Percentiles rank a stretch among this genome's conserved stretches.
These are phyloP conservation scores for Parascedosporium putredinis DNA, from an alignment of 2,329 filamentous ascomycete species.

Conservation along the genomic window DNA sequence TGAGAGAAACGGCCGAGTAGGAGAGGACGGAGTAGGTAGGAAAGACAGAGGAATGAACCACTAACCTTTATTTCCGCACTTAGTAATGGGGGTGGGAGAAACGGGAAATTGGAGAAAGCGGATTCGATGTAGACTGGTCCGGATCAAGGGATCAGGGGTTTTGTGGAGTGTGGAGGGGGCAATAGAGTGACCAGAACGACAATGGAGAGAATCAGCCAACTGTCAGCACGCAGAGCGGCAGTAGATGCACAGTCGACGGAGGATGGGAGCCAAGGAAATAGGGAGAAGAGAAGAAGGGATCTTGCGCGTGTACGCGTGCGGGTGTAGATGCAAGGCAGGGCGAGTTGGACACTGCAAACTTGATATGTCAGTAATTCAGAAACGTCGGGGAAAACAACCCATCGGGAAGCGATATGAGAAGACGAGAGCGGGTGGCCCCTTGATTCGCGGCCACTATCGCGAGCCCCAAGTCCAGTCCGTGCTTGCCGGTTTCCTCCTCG, in stretches of 20 bases:
- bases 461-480: background rate
- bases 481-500: no score
- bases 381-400: background rate
- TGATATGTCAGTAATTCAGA: constrained; percentile 8
- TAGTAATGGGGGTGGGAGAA: background rate
- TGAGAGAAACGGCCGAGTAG: background rate
- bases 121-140: background rate
- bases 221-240: background rate
- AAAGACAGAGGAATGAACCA: background rate
- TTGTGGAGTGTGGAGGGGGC: background rate
- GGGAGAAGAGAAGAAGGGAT: constrained; percentile 10
- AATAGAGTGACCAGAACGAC: background rate
- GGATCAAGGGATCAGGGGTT: background rate
- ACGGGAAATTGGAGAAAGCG: background rate
- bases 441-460: background rate
- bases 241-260: background rate
- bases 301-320: no score
- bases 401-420: background rate
- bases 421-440: background rate
- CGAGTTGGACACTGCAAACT: constrained; percentile 19
- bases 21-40: background rate
- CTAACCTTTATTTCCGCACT: background rate
- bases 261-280: background rate
- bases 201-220: background rate
- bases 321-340: constrained; percentile 17